phyloP scores from a whole-genome alignment of 1,284 basidiomycete genomes.

The Apiotrichum laibachii region DNA sequence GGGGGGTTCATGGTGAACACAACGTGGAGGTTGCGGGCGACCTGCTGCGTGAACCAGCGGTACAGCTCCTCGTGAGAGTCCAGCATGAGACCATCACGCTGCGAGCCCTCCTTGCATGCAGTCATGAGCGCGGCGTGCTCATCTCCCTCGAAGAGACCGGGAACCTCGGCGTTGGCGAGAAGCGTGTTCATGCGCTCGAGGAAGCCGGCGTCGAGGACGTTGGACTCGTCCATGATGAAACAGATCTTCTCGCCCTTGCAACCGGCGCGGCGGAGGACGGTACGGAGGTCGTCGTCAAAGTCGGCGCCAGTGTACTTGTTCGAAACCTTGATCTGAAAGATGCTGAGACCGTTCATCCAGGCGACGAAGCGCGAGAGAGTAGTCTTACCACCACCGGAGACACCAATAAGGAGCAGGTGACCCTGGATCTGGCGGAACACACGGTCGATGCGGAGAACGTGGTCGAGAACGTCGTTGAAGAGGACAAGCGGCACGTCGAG shows the following conservation, averaged over 20 bases:
- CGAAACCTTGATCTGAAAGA: constrained; percentile 98
- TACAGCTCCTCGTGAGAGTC: constrained; percentile 97
- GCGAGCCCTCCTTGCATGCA: constrained; percentile 96
- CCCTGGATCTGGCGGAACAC: constrained; percentile 99
- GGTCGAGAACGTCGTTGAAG: constrained; percentile 97
- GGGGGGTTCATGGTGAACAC: constrained; percentile 99
- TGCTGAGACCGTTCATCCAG: constrained; percentile 98
- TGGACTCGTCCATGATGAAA: constrained; percentile 99
- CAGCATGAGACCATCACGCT: constrained; percentile 94
- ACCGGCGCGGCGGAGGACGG: constrained; percentile 86
- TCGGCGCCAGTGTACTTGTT: constrained; percentile 98
- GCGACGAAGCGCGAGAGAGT: constrained; percentile 97
- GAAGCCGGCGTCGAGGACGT: constrained; percentile 97
- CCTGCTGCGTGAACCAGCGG: constrained; percentile 95
- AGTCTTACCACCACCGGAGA: constrained; percentile 98
- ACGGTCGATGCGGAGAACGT: constrained; percentile 94
- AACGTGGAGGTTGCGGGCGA: constrained; percentile 92
- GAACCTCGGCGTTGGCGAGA: constrained; percentile 98
- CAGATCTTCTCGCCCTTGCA: constrained; percentile 99
- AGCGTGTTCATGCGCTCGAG: constrained; percentile 99
- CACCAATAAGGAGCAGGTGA: constrained; percentile 92
- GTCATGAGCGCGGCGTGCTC: constrained; percentile 97
- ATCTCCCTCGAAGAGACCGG: constrained; percentile 96
- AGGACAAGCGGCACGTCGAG: constrained; percentile 96
- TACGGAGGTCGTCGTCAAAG: constrained; percentile 95